Base-by-base conservation (phyloP, 2,329 filamentous ascomycete genomes). In the Fusarium sp. region DNA sequence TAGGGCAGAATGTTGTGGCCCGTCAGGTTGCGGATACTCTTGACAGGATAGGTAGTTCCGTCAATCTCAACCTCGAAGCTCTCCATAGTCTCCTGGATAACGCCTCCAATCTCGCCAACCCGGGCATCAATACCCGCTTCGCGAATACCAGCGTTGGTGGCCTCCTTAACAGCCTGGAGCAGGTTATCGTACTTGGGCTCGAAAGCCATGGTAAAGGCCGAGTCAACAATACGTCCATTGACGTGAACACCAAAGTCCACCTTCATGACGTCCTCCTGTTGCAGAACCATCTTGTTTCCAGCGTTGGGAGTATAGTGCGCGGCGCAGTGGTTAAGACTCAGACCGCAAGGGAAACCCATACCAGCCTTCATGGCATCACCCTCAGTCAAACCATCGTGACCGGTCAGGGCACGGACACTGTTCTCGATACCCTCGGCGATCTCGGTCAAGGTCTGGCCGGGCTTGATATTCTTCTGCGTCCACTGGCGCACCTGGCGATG, bases 61-160 rank as follows among this genome's bases (percentile, higher is more conserved):
- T 93, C 91, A 74, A 97, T 89, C 82, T 96, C 93, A 60, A 96
- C 90, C 84, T 97, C 94, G 83, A 96, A 96, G 83, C 93, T 95
- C 85, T 97, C 95, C 94, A 97, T 97, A 31, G 93, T 90, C 84
- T 97, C 94, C 84, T 97, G 95, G 77, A 97, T 96, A 20, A 90
- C 88, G 11, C 90, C 93, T 69, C 95, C 94, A 73, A 97, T 93
- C 79, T 97, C 94, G 73, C 93, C 92, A 78, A 98, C 92, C 65
- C 95, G 92, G 56, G 94, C 95, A 80, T 98, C 95, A 79, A 98
- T 97, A 78, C 95, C 95, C 7, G 95, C 95, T 86, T 97, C 93
- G 62, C 79, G 77, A 38, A 98, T 89, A 79, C 96, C 96, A 75
- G 95, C 97, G 83, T 95, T 93, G 66, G 93, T 95, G 16, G 93